Evolutionary conservation across 805 yeast genomes (phyloP).

Genomic region (Pichia gijzeniarum): DNA sequence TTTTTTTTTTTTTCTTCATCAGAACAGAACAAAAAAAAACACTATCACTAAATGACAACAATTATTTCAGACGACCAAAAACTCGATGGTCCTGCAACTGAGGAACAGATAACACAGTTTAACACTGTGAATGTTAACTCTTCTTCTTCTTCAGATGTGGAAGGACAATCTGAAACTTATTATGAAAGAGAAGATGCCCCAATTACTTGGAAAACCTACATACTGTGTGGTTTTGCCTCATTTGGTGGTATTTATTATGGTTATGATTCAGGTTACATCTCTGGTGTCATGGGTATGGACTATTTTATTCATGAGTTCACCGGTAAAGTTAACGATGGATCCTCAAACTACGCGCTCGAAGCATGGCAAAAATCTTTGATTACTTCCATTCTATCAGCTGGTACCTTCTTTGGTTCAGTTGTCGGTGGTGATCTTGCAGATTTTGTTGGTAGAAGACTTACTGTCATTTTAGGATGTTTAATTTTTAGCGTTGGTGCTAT

Average conservation of each 20-base stretch:
- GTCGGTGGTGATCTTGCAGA: conserved; percentile 49
- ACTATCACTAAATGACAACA: no score
- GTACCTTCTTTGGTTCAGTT: conserved; percentile 65
- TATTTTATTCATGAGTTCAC: conserved; percentile 33
- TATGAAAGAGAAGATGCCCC: conserved; percentile 31
- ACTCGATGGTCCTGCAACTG: not conserved
- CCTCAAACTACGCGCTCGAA: conserved; percentile 18
- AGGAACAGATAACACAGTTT: not conserved
- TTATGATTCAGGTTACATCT: conserved; percentile 62
- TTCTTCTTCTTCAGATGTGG: not conserved
- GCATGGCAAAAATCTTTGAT: conserved; percentile 38
- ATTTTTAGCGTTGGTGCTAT: conserved; percentile 44
- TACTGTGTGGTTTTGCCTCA: conserved; percentile 52
- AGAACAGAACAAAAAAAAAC: no score
- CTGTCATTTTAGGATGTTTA: conserved; percentile 37
- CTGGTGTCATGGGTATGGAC: conserved; percentile 59
- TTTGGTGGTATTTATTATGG: conserved; percentile 64
- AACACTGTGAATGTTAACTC: not conserved
- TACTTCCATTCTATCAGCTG: conserved; percentile 65
- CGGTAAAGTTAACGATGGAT: conserved; percentile 27
- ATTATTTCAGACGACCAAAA: not conserved
- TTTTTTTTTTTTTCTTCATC: no score
- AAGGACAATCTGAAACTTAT: not conserved
- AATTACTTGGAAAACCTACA: conserved; percentile 29
- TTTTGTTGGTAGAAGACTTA: conserved; percentile 41